These are phyloP conservation scores for Penicillium arizonense DNA, from an alignment of 495 filamentous ascomycete genomes.

Conservation along the genomic window DNA sequence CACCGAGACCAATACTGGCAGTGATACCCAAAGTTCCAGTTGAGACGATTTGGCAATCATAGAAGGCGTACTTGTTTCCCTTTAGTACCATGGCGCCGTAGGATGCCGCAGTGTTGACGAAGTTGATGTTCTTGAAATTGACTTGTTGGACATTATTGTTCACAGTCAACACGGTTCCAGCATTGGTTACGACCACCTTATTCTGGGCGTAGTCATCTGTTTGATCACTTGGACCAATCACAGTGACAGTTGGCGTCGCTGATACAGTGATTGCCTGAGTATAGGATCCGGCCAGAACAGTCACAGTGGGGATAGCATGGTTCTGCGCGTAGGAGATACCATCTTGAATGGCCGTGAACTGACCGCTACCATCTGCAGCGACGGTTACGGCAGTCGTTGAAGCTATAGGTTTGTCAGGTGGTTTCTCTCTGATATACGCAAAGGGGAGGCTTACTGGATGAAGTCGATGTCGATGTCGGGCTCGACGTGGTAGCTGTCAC, in stretches of 20 bases:
- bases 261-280: conserved; percentile 8
- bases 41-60: conserved; percentile 12
- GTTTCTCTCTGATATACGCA: not conserved
- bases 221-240: conserved; percentile 2
- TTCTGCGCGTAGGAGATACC: conserved; percentile 12
- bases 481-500: not conserved
- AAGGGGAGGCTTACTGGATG: not conserved
- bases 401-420: not conserved
- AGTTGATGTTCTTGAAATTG: conserved; percentile 10
- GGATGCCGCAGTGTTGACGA: conserved; percentile 1
- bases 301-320: conserved; percentile 11
- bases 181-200: not conserved
- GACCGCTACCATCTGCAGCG: not conserved
- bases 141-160: conserved; percentile 10
- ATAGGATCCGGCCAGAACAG: conserved; percentile 11
- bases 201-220: conserved; percentile 1
- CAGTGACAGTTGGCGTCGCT: conserved; percentile 8
- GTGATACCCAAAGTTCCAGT: conserved; percentile 12
- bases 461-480: not conserved
- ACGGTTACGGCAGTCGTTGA: conserved; percentile 1
- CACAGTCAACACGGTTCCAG: conserved; percentile 3
- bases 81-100: conserved; percentile 7
- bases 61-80: conserved; percentile 15
- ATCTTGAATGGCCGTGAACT: conserved; percentile 12
- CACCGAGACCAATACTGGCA: conserved; percentile 12